Evolutionary conservation across 495 filamentous ascomycete species (phyloP).

Genomic region (Cercophora scortea): DNA sequence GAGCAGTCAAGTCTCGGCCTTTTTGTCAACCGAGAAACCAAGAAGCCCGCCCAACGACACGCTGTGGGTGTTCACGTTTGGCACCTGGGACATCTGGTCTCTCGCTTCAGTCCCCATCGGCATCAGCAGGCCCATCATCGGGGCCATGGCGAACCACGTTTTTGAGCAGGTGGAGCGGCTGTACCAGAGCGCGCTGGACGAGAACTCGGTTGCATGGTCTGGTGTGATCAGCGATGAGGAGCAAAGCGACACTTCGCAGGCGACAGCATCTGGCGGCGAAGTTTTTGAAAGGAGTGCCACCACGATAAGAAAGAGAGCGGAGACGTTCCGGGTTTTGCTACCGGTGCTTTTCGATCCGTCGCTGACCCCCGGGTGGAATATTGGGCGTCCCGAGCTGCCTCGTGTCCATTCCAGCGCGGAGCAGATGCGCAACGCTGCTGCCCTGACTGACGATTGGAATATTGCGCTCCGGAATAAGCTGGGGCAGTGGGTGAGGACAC

Average conservation of each 20-base stretch:
- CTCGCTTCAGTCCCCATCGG: conserved; percentile 31
- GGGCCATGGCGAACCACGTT: conserved; percentile 20
- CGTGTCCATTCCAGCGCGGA: conserved; percentile 18
- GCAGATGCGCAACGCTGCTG: conserved; percentile 30
- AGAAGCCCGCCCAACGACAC: conserved; percentile 24
- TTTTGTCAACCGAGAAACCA: conserved; percentile 22
- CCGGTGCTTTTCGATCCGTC: conserved; percentile 38
- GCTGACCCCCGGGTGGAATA: conserved; percentile 33
- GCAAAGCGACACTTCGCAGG: neutral
- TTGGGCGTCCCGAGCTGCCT: conserved; percentile 15
- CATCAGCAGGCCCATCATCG: conserved; percentile 20
- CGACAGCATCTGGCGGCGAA: neutral
- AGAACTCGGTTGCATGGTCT: conserved; percentile 16
- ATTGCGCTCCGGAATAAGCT: conserved; percentile 13
- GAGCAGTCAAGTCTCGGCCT: conserved; percentile 30
- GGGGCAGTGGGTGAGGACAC: conserved; percentile 15
- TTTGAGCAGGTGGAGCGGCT: conserved; percentile 35
- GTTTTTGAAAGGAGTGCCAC: neutral
- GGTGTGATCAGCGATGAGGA: neutral
- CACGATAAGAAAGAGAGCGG: neutral
- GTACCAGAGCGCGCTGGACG: conserved; percentile 26
- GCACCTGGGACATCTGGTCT: conserved; percentile 42
- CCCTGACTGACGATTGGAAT: conserved; percentile 27
- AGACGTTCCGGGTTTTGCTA: conserved; percentile 32
- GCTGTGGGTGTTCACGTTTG: conserved; percentile 38